Base-by-base conservation (phyloP, 2,329 filamentous ascomycete species). In the Trichoderma simmonsii region DNA sequence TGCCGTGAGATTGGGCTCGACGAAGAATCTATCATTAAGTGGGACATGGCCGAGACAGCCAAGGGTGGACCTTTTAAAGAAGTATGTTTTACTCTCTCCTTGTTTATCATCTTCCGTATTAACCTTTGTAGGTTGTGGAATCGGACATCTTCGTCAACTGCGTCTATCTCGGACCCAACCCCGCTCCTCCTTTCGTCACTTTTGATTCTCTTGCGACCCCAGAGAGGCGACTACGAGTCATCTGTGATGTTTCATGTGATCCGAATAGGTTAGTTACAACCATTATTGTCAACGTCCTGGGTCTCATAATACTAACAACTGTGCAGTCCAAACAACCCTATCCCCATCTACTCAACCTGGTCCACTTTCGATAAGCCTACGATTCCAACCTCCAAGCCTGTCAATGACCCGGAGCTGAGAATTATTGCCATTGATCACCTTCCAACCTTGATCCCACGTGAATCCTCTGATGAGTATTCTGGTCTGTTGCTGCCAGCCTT, bases 341-440 rank as follows among this genome's bases (percentile, higher is more conserved):
- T 94, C 64, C 93, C 93, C 15, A 89, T 97, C 78, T 97, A 97
- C 84, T 86, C 87, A 73, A 88, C 91, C 78, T 92, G 92, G 80
- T 97, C 92, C 57, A 28, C 56, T n/a, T 51, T 69, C 14, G 28
- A 61, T 1, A 61, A 57, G 6, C 57, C 39, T n/a, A 36, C 57
- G 3, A n/a, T 69, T n/a, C 14, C 64, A 12, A 32, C 28, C 5
- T 94, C 93, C 21, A 80, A 88, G 85, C 70, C 87, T 83, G 77
- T 86, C 81, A 77, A 82, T 57, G 85, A 84, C 65, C 89, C 91
- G 0, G 86, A 88, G 12, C 82, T 97, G 73, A 90, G 88, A 65
- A 92, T 97, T 75, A 96, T 97, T 81, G 92, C 90, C 78, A 95
- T 95, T 78, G 92, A 95, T 80, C 93, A 95, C 79, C 86, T 95